Evolutionary conservation across 2,329 filamentous ascomycete genomes (phyloP).

Genomic region (Stagonosporopsis tanaceti): DNA sequence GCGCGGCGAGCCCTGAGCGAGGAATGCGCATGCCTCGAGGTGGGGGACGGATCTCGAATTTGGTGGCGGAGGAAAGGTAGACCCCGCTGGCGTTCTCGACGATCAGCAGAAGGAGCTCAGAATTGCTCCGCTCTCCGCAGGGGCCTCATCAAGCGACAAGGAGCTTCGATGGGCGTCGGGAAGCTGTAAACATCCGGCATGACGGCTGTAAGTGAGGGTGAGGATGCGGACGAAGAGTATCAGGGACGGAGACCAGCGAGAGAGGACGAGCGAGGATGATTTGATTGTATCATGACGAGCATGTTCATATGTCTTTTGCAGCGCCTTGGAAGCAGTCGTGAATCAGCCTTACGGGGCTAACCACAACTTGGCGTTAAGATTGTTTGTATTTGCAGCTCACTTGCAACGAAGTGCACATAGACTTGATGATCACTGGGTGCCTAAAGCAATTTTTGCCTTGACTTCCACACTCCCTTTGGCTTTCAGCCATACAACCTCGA

Average conservation of each 20-base stretch:
- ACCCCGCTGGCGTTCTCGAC: background rate
- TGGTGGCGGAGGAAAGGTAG: slow-evolving; percentile 13
- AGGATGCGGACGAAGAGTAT: background rate
- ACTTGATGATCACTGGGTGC: background rate
- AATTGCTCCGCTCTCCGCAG: background rate
- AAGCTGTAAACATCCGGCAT: background rate
- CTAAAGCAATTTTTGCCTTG: background rate
- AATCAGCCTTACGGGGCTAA: too few species aligned
- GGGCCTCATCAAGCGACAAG: background rate
- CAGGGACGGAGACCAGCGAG: background rate
- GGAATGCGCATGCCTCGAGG: background rate
- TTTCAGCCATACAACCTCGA: too few species aligned
- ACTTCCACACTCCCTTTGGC: background rate
- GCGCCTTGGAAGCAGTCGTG: background rate
- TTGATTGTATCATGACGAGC: background rate
- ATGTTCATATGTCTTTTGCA: background rate
- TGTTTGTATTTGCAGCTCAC: too few species aligned
- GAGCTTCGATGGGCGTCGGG: too few species aligned
- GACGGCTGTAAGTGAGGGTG: background rate
- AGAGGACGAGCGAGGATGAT: background rate
- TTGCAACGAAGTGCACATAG: background rate
- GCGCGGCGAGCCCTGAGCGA: slow-evolving; percentile 39
- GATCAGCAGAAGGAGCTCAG: background rate
- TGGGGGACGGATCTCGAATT: slow-evolving; percentile 5
- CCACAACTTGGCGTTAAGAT: too few species aligned